phyloP scores from a whole-genome alignment of 768 basidiomycete genomes.

The Auriscalpium orientale region DNA sequence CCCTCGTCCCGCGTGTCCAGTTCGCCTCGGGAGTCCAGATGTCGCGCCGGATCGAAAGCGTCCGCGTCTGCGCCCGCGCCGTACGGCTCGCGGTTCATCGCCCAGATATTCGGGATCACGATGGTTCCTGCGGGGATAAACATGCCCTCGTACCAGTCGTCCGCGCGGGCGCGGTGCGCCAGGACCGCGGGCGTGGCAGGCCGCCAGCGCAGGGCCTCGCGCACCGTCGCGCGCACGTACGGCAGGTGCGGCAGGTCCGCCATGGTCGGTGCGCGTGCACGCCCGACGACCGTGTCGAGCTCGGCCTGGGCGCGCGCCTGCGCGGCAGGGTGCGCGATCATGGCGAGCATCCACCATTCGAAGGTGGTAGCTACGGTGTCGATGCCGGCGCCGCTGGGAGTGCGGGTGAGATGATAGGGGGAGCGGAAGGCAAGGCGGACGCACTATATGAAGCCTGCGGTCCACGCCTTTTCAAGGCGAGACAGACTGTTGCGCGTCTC shows the following conservation, averaged over 20 bases:
- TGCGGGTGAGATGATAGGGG: too few species aligned
- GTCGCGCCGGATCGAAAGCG: not conserved
- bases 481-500: too few species aligned
- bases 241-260: conserved; percentile 4
- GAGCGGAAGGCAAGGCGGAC: too few species aligned
- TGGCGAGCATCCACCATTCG: not conserved
- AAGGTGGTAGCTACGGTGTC: not conserved
- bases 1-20: not conserved
- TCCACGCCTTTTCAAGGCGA: too few species aligned
- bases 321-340: conserved; percentile 1
- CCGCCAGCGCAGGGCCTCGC: not conserved
- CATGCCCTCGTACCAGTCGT: not conserved
- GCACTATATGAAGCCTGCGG: too few species aligned
- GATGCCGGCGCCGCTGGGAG: not conserved
- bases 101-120: not conserved
- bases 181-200: not conserved
- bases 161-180: not conserved
- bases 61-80: not conserved
- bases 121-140: not conserved
- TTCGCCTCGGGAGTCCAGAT: not conserved
- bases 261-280: conserved; percentile 4
- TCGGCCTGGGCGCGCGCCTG: conserved; percentile 11
- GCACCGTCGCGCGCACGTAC: not conserved
- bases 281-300: conserved; percentile 6
- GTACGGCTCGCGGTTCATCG: not conserved